Evolutionary conservation across 2,329 filamentous ascomycete genomes (phyloP), one percentile per base, ranked within the genome.

Genomic region (Monilinia polystroma): DNA sequence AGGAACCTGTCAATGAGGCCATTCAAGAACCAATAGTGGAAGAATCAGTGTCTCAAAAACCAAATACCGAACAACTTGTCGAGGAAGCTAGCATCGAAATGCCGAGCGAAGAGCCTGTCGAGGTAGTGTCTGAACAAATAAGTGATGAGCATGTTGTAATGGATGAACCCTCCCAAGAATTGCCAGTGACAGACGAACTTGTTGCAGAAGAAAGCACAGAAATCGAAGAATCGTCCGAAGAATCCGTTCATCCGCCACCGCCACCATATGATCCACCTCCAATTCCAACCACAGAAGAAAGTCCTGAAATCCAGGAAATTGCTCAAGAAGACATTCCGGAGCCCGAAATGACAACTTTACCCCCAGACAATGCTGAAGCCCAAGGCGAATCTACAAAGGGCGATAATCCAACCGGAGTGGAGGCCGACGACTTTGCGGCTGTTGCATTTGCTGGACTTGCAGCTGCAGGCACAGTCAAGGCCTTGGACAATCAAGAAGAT

Each of bases 391-490:
- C 32, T 20, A 29, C 29, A 26, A 43, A n/a, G 35, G 49, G 63
- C 1, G 59, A 41, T 6, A 54, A 63, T 16, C 12, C 20, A 51
- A 26, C 20, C 20, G 23, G 26, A 47, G 16, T 38, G 51, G 38
- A 47, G 63, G 20, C 18, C 26, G 26, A 55, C 12, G 29, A 12
- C 6, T 26, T 43, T 63, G 64, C 58, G n/a, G 64, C 38, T 26
- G 57, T 35, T 47, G 57, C 64, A 16, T 5, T 63, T 53, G 64
- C 64, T 35, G 64, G 56, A 38, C 32, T 63, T 41, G 47, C 64
- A 45, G 51, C 47, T 23, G 57, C 56, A 63, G 49, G 26, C 18
- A 26, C 45, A 66, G 47, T 26, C 26, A 51, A 41, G 41, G 38
- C 18, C 26, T 26, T 63, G 14, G 23, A 38, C 35, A 35, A 54